These are phyloP conservation scores for Rhodotorula kratochvilovae DNA, from an alignment of 768 basidiomycete genomes.

Conservation along the genomic window DNA sequence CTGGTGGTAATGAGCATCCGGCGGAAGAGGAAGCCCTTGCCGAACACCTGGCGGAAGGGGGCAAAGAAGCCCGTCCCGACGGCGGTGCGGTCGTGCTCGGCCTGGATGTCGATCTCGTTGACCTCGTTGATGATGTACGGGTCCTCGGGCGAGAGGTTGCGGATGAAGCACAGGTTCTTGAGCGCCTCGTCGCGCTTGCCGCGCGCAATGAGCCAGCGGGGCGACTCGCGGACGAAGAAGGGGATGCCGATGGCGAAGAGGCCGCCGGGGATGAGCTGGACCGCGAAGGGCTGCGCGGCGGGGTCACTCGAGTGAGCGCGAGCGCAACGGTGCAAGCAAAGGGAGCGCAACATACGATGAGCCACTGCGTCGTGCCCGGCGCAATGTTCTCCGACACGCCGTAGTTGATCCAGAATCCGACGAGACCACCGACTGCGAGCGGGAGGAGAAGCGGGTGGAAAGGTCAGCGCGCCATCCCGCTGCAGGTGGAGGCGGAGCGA, in stretches of 20 bases:
- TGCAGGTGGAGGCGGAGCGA: background rate
- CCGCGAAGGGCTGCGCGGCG: background rate
- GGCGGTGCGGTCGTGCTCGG: constrained; percentile 32
- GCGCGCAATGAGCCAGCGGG: constrained; percentile 44
- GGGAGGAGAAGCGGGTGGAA: background rate
- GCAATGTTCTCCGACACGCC: constrained; percentile 30
- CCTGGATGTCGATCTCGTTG: constrained; percentile 30
- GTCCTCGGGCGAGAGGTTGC: constrained; percentile 41
- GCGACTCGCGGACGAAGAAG: constrained; percentile 47
- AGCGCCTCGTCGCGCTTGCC: constrained; percentile 44
- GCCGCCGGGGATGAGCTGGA: constrained; percentile 45
- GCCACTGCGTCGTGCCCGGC: constrained; percentile 50
- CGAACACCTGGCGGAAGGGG: constrained; percentile 32
- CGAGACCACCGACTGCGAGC: constrained; percentile 44
- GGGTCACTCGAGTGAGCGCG: background rate
- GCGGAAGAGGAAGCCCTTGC: constrained; percentile 40
- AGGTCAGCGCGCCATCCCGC: no score
- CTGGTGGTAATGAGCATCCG: constrained; percentile 49
- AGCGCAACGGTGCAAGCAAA: background rate
- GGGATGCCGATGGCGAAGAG: constrained; percentile 45
- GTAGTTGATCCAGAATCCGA: constrained; percentile 49
- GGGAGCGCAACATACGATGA: background rate
- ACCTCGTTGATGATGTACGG: constrained; percentile 33
- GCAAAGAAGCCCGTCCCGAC: constrained; percentile 36
- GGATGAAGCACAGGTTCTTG: constrained; percentile 45